These are phyloP conservation scores for Ceratobasidium sp. DNA, from an alignment of 1,284 basidiomycete genomes.

Conservation along the genomic window DNA sequence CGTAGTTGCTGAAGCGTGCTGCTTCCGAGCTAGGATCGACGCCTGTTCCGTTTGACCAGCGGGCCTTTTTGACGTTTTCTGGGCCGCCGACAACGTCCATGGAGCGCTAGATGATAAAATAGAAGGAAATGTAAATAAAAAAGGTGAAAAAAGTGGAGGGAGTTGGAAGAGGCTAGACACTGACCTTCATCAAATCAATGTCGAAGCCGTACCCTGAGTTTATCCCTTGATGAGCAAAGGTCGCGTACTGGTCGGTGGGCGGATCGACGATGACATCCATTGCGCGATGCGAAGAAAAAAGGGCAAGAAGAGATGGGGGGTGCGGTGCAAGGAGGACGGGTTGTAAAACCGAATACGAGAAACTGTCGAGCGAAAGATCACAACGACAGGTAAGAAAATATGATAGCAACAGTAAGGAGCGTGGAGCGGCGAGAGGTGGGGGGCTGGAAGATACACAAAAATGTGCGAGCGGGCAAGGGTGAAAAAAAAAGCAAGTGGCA, in stretches of 20 bases:
- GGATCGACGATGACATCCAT: conserved; percentile 40
- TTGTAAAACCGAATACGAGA: conserved; percentile 23
- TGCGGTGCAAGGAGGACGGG: neutral
- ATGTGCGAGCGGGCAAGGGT: neutral
- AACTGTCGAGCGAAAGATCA: conserved; percentile 36
- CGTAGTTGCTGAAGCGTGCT: conserved; percentile 73
- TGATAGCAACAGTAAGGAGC: conserved; percentile 37
- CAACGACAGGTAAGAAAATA: conserved; percentile 38
- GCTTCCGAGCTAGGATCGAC: conserved; percentile 59
- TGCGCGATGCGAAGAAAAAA: conserved; percentile 17
- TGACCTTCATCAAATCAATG: conserved; percentile 41
- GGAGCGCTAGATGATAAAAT: conserved; percentile 49
- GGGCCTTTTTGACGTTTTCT: conserved; percentile 79
- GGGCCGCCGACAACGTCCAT: conserved; percentile 81
- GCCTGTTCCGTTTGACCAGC: conserved; percentile 63
- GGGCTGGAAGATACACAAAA: neutral
- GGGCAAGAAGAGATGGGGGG: conserved; percentile 20
- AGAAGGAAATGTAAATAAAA: neutral
- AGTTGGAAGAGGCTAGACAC: conserved; percentile 19
- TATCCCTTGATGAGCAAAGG: conserved; percentile 34
- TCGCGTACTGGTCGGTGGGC: conserved; percentile 39
- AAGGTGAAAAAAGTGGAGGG: conserved; percentile 3
- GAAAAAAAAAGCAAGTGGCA: conserved; percentile 10
- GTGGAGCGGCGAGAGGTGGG: conserved; percentile 28
- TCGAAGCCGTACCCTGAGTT: conserved; percentile 36